Percentiles rank a stretch among this genome's conserved stretches.
Evolutionary conservation across 1,139 yeast genomes (phyloP).

Genomic region (Candida tropicalis): DNA sequence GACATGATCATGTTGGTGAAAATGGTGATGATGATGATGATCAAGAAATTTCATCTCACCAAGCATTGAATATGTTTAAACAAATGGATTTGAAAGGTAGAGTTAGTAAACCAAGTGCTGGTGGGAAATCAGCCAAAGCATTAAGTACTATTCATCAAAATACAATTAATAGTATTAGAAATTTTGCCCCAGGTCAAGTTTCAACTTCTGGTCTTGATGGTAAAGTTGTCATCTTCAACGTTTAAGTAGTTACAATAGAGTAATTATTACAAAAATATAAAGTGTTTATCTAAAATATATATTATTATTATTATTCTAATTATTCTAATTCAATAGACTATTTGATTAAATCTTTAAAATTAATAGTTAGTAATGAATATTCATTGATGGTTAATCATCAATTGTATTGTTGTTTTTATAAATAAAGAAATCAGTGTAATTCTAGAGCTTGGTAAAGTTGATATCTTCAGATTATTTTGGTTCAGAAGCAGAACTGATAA

Average conservation of each 20-base stretch:
- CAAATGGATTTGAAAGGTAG: slow-evolving; percentile 95
- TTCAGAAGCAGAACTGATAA: slow-evolving; percentile 93
- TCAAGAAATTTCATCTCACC: slow-evolving; percentile 67
- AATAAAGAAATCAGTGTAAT: slow-evolving; percentile 13
- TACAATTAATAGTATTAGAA: slow-evolving; percentile 75
- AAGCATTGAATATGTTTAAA: slow-evolving; percentile 93
- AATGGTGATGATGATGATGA: slow-evolving; percentile 56
- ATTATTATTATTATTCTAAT: too few relatives aligned
- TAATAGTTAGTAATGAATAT: too few relatives aligned
- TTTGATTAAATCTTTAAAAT: too few relatives aligned
- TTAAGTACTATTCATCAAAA: slow-evolving; percentile 87
- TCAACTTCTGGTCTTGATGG: slow-evolving; percentile 77
- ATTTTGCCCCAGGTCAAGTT: slow-evolving; percentile 52
- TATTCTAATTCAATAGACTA: too few relatives aligned
- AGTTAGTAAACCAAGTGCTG: slow-evolving; percentile 43
- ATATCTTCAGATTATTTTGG: slow-evolving; percentile 66
- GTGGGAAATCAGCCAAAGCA: slow-evolving; percentile 44
- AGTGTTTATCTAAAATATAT: too few relatives aligned
- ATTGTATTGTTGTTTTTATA: too few relatives aligned
- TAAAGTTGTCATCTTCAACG: slow-evolving; percentile 68
- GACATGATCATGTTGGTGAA: slow-evolving; percentile 19
- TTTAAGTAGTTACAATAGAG: slow-evolving; percentile 16
- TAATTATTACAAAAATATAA: background rate
- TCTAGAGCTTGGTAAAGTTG: slow-evolving; percentile 37
- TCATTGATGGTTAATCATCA: too few relatives aligned